A percentile compares a stretch with the other conserved stretches of the same genome.
These are phyloP conservation scores for Abortiporus biennis DNA, from an alignment of 1,284 basidiomycete species.

Conservation along the genomic window DNA sequence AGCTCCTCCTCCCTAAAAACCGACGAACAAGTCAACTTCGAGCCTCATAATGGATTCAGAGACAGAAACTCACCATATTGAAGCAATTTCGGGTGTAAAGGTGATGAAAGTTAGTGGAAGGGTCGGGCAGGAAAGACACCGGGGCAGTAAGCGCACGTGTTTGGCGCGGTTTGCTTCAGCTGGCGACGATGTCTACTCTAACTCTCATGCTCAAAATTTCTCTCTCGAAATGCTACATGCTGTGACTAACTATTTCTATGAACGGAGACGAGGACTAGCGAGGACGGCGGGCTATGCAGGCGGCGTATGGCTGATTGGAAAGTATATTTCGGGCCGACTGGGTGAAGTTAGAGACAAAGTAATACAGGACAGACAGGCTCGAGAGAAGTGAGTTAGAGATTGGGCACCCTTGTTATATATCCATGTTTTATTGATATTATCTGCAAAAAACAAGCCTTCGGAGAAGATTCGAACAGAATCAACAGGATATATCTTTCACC, in stretches of 20 bases:
- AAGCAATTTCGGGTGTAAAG: too few species aligned
- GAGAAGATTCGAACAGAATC: slow-evolving; percentile 75
- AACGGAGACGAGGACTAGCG: slow-evolving; percentile 39
- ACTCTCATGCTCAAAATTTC: too few species aligned
- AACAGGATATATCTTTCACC: slow-evolving; percentile 80
- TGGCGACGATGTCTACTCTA: background rate
- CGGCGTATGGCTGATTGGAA: slow-evolving; percentile 61
- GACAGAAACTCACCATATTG: too few species aligned
- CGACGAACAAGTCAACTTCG: background rate
- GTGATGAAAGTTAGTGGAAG: too few species aligned
- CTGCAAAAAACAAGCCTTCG: slow-evolving; percentile 46
- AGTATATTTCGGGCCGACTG: slow-evolving; percentile 61
- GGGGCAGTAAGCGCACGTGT: slow-evolving; percentile 20
- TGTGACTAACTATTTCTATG: slow-evolving; percentile 35
- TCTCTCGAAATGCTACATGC: slow-evolving; percentile 19
- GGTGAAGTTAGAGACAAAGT: slow-evolving; percentile 68
- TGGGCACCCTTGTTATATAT: slow-evolving; percentile 6
- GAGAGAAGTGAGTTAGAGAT: slow-evolving; percentile 59
- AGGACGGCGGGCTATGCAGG: slow-evolving; percentile 45
- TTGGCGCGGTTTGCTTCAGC: slow-evolving; percentile 10
- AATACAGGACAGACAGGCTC: slow-evolving; percentile 58
- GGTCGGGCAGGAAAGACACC: too few species aligned
- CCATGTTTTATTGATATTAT: slow-evolving; percentile 1
- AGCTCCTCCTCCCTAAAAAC: slow-evolving; percentile 51
- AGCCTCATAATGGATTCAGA: background rate